phyloP scores from a whole-genome alignment of 2,329 filamentous ascomycete genomes.

The Aureobasidium sp. region DNA sequence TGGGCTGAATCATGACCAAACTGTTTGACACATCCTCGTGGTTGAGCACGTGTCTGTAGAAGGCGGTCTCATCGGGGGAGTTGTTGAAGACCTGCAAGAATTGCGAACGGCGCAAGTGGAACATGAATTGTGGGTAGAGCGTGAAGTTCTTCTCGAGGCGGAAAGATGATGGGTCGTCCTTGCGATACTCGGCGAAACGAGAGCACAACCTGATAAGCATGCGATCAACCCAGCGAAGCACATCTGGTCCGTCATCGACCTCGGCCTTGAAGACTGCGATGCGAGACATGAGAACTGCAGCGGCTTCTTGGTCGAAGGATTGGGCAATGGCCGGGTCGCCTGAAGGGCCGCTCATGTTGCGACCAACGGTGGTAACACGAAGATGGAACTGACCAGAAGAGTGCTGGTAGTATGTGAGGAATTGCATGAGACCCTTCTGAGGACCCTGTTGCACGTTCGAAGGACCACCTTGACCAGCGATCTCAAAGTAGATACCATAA shows the following conservation, averaged over 20 bases:
- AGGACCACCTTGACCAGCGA: conserved; percentile 85
- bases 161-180: conserved; percentile 97
- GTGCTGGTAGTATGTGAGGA: conserved; percentile 97
- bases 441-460: conserved; percentile 77
- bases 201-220: conserved; percentile 98
- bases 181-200: conserved; percentile 93
- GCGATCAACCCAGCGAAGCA: conserved; percentile 93
- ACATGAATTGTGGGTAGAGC: conserved; percentile 99
- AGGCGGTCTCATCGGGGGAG: conserved; percentile 97
- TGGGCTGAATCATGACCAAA: conserved; percentile 97
- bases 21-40: conserved; percentile 97
- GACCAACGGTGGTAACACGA: conserved; percentile 86
- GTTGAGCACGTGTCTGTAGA: conserved; percentile 93
- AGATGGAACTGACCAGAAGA: conserved; percentile 94
- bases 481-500: conserved; percentile 96
- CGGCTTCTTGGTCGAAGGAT: conserved; percentile 96
- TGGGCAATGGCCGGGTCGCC: conserved; percentile 93
- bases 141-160: conserved; percentile 98
- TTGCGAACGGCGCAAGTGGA: conserved; percentile 92
- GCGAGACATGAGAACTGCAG: conserved; percentile 95
- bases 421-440: conserved; percentile 94
- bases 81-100: conserved; percentile 99
- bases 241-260: conserved; percentile 96
- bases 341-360: conserved; percentile 84
- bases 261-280: conserved; percentile 99